A percentile compares a stretch with the other conserved stretches of the same genome.
Conservation (phyloP, 2,329 filamentous ascomycete species). For the Penicillium thymicola region DNA sequence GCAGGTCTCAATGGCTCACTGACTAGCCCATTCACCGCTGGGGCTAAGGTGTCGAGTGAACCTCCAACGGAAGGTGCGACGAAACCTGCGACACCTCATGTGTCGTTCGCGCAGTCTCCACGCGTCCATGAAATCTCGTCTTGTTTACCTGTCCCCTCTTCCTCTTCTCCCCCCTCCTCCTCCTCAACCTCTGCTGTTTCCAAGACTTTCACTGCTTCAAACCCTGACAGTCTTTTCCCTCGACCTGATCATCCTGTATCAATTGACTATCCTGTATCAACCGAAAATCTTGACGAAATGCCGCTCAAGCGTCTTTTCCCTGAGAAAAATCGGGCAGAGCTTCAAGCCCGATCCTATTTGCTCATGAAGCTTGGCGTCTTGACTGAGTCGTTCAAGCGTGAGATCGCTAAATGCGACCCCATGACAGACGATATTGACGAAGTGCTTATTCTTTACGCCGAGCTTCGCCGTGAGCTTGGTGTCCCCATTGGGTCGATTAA, state of each 20-base stretch:
- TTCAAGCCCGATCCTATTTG: not conserved
- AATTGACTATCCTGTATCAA: not conserved
- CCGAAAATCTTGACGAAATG: not conserved
- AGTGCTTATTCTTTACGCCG: conserved; percentile 38
- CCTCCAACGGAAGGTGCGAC: not conserved
- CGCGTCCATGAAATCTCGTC: not conserved
- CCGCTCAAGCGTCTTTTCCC: not conserved
- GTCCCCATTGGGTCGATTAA: conserved; percentile 28
- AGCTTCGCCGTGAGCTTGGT: conserved; percentile 38
- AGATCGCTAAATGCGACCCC: conserved; percentile 32
- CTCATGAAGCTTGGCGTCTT: conserved; percentile 33
- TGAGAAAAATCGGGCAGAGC: not conserved
- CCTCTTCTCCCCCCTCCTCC: not conserved
- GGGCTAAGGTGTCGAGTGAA: not conserved
- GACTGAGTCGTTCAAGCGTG: conserved; percentile 35
- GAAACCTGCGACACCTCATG: not conserved
- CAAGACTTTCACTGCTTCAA: conserved; percentile 4
- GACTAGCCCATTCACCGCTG: not conserved
- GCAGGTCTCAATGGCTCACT: not conserved
- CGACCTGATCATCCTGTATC: not conserved
- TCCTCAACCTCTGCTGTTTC: conserved; percentile 1
- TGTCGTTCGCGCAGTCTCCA: not conserved
- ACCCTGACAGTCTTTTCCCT: conserved; percentile 8
- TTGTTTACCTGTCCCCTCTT: not conserved
- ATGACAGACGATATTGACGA: conserved; percentile 34